Evolutionary conservation across 345 rosid species (phyloP).

Genomic region (Theobroma cacao): DNA sequence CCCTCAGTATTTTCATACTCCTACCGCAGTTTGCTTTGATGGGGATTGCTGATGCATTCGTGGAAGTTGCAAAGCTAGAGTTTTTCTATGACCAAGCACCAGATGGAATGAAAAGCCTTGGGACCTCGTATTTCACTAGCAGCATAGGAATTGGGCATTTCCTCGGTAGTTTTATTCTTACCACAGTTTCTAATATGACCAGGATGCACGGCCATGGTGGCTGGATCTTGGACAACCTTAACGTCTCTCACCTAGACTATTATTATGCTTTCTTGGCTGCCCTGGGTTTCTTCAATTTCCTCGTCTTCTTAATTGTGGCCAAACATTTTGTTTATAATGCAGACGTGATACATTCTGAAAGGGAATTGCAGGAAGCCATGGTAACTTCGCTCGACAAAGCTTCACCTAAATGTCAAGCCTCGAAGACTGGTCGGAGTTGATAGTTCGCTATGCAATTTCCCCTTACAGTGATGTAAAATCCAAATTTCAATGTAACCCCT

Average conservation of each 20-base stretch:
- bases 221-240: constrained; percentile 76
- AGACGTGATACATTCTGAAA: constrained; percentile 28
- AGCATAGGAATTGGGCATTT: constrained; percentile 65
- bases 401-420: constrained; percentile 7
- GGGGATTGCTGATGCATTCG: constrained; percentile 75
- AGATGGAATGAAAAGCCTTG: constrained; percentile 73
- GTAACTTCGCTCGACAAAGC: constrained; percentile 15
- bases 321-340: constrained; percentile 52
- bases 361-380: constrained; percentile 11
- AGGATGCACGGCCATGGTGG: constrained; percentile 44
- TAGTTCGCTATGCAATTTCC: not conserved
- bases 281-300: constrained; percentile 49
- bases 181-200: constrained; percentile 43
- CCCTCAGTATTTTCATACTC: constrained; percentile 56
- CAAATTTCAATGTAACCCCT: not conserved
- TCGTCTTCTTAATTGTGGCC: constrained; percentile 53
- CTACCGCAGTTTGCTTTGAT: constrained; percentile 69
- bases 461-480: not conserved
- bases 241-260: constrained; percentile 60
- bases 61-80: constrained; percentile 76
- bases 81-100: constrained; percentile 94
- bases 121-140: constrained; percentile 62
- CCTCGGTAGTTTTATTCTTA: constrained; percentile 62
- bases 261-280: constrained; percentile 60
- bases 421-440: not conserved